A percentile compares a stretch with the other conserved stretches of the same genome.
These are phyloP conservation scores for Hyaloperonospora brassicae DNA, from an alignment of 352 stramenopile genomes.

Conservation along the genomic window DNA sequence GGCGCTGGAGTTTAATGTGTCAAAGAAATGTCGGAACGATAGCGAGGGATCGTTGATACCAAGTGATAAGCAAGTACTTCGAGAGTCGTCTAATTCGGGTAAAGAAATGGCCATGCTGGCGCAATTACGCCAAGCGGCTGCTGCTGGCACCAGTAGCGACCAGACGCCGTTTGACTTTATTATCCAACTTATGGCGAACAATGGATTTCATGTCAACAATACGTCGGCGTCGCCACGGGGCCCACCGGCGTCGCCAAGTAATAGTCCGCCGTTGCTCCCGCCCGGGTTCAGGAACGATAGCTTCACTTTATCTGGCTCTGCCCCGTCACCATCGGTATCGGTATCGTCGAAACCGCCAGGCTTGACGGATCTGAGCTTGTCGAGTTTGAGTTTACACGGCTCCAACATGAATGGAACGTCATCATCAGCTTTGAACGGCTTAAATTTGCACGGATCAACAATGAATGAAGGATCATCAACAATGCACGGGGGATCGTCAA, in stretches of 20 bases:
- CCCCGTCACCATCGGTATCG: constrained; percentile 8
- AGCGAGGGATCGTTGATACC: constrained; percentile 3
- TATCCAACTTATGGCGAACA: constrained; percentile 26
- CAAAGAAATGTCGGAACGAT: constrained; percentile 7
- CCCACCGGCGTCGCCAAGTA: constrained; percentile 17
- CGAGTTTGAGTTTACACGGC: constrained; percentile 11
- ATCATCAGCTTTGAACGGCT: constrained; percentile 2
- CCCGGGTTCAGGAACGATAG: constrained; percentile 17
- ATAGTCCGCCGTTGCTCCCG: constrained; percentile 10
- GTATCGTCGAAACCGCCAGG: constrained; percentile 8
- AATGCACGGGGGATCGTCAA: too few relatives aligned
- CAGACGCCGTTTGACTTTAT: constrained; percentile 25
- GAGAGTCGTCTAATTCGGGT: constrained; percentile 13
- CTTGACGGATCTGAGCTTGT: constrained; percentile 20
- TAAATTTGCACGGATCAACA: background rate
- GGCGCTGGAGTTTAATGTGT: constrained; percentile 21
- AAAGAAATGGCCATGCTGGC: constrained; percentile 20
- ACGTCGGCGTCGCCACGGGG: constrained; percentile 6
- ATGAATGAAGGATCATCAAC: too few relatives aligned
- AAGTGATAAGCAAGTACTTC: constrained; percentile 10
- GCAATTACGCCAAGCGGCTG: constrained; percentile 20
- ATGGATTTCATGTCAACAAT: constrained; percentile 19
- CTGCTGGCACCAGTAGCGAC: constrained; percentile 7
- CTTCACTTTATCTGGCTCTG: constrained; percentile 17
- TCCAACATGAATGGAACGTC: too few relatives aligned